Base-by-base conservation (phyloP, 345 rosid species). In the Bruguiera parviflora region DNA sequence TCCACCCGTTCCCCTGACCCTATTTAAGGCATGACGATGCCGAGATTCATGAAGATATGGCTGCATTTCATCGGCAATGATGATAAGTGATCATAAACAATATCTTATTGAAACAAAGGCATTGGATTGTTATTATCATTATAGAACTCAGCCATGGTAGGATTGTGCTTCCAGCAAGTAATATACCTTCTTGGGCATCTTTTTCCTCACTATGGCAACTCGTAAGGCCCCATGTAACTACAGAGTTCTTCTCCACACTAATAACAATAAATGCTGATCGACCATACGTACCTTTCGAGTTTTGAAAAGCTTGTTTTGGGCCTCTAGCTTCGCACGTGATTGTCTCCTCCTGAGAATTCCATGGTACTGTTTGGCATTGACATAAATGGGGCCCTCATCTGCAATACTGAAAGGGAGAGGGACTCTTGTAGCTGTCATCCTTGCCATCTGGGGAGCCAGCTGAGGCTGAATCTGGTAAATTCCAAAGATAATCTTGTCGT, bases 21-120 rank as follows among this genome's bases (percentile, higher is more conserved):
- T 73, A 29, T 74, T 84, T 47, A 82, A 29, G 2, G 88, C 88
- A 70, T 84, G 88, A 51, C 58, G 66, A 63, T 84, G 88, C 61
- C 88, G 68, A n/a, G 88, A 82, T 74, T 84, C 86, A 1, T 84
- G 88, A 58, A 82, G 86, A 64, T 82, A 84, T 4, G 88, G 86
- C 88, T 84, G 83, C 82, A 73, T 47, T 39, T 35, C 11, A 19
- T 61, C 9, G 32, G 53, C 13, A 33, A 53, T 7, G 5, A 51
- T 24, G 21, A 55, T 33, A 8, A 11, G 53, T n/a, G 28, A 27
- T 19, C 18, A 31, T 6, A 7, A 21, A 47, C 20, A 51, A 4
- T 6, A 8, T 43, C 15, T 43, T 10, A 43, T 3, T 11, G 15
- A 43, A 43, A 3, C 49, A 13, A 43, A 13, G 49, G 3, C 47